Conservation (phyloP, 176 grass and related monocot genomes). For the Eleusine indica region DNA sequence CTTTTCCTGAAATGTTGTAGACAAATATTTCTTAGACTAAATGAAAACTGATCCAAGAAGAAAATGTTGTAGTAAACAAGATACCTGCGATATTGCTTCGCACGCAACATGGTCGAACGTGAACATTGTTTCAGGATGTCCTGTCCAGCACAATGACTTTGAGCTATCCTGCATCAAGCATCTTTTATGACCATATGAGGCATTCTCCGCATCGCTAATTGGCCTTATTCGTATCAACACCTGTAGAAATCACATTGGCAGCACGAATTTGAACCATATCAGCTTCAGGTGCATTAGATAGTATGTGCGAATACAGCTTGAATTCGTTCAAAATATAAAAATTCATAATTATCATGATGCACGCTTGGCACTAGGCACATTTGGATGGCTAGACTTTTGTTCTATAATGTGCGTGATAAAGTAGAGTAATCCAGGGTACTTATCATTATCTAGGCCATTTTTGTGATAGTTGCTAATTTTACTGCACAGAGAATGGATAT, state of each 20-base stretch:
- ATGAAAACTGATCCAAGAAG: slow-evolving; percentile 1
- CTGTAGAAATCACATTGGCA: slow-evolving; percentile 35
- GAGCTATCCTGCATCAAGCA: slow-evolving; percentile 86
- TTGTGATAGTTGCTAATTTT: not conserved
- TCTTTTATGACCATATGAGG: slow-evolving; percentile 51
- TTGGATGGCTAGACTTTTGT: not conserved
- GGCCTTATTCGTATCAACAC: slow-evolving; percentile 78
- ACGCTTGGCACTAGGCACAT: not conserved
- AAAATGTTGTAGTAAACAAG: slow-evolving; percentile 15
- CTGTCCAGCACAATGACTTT: slow-evolving; percentile 76
- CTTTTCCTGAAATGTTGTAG: slow-evolving; percentile 58
- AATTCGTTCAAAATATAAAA: not conserved
- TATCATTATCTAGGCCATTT: not conserved
- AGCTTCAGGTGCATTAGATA: not conserved
- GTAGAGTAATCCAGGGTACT: not conserved
- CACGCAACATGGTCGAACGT: slow-evolving; percentile 91
- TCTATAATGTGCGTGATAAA: not conserved
- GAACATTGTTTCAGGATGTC: slow-evolving; percentile 79
- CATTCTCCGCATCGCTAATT: slow-evolving; percentile 59
- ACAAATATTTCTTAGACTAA: slow-evolving; percentile 32
- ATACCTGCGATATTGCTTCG: slow-evolving; percentile 85
- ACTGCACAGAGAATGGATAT: not conserved
- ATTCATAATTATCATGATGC: not conserved
- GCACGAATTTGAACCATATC: not conserved
- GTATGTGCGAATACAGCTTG: not conserved